Percentiles rank a stretch among this genome's conserved stretches.
phyloP scores from a whole-genome alignment of 1,284 basidiomycete genomes.

The Pascua sp. region DNA sequence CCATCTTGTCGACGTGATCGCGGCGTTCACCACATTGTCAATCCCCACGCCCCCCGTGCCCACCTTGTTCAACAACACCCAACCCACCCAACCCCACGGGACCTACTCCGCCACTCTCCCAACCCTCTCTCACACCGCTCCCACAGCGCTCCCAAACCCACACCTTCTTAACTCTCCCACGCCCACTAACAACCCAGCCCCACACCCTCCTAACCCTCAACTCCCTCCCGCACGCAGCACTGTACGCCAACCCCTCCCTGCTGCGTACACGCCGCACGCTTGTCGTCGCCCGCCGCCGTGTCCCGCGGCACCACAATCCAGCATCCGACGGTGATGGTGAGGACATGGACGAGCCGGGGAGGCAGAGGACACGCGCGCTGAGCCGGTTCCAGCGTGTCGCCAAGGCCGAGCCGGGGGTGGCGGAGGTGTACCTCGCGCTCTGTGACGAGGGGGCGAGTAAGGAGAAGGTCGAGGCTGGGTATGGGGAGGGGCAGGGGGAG shows the following conservation, averaged over 20 bases:
- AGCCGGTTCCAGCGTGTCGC: conserved; percentile 45
- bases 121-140: too few species aligned
- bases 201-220: conserved; percentile 36
- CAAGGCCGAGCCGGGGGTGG: conserved; percentile 36
- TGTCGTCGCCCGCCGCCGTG: conserved; percentile 11
- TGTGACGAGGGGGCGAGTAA: conserved; percentile 12
- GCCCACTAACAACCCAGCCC: conserved; percentile 23
- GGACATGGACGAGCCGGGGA: conserved; percentile 13
- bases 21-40: too few species aligned
- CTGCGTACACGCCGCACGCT: conserved; percentile 19
- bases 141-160: too few species aligned
- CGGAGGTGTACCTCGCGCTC: conserved; percentile 28
- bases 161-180: too few species aligned
- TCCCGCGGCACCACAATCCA: conserved; percentile 11
- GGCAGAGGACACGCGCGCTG: conserved; percentile 25
- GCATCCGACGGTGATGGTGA: not conserved
- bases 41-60: too few species aligned
- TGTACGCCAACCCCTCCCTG: conserved; percentile 22
- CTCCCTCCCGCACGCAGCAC: conserved; percentile 24
- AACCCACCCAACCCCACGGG: too few species aligned
- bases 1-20: too few species aligned
- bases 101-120: too few species aligned
- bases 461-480: too few species aligned
- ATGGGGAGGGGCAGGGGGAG: too few species aligned
- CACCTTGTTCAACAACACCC: too few species aligned